Evolutionary conservation across 1,284 basidiomycete genomes (phyloP).

Genomic region (Moesziomyces parantarcticus): DNA sequence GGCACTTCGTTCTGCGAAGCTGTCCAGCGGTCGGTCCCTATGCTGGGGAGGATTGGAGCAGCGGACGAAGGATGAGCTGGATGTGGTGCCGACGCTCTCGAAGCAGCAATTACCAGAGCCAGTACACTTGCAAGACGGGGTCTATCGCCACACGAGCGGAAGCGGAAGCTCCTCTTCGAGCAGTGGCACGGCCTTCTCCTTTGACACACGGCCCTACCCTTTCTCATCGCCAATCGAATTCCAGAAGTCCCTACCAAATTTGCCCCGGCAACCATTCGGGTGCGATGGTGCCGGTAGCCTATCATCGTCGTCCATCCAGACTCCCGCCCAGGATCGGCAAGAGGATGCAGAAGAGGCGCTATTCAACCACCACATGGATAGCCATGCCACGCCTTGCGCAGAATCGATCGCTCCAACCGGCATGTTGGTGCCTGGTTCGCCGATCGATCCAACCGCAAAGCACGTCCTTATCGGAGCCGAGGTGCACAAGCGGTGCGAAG

Average conservation of each 20-base stretch:
- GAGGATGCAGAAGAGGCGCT: constrained; percentile 1
- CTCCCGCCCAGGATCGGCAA: background rate
- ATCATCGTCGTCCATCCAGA: background rate
- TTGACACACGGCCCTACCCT: background rate
- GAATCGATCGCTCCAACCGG: background rate
- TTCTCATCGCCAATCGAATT: background rate
- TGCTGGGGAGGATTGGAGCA: constrained; percentile 5
- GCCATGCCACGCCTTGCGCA: background rate
- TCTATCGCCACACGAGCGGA: background rate
- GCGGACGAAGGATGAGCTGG: constrained; percentile 1
- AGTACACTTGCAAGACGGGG: background rate
- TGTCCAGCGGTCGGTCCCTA: background rate
- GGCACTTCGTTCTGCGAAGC: background rate
- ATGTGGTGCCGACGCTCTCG: background rate
- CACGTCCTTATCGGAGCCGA: background rate
- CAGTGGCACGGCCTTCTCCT: too few species aligned
- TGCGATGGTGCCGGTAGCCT: too few species aligned
- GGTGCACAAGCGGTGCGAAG: too few species aligned
- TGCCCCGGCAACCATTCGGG: too few species aligned
- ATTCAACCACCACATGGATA: background rate
- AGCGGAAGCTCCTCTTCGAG: background rate
- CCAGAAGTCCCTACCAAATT: too few species aligned
- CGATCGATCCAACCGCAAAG: background rate
- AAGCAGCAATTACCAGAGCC: background rate
- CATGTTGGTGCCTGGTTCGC: background rate